Conservation (phyloP, 352 stramenopile species). For the Blastocystis sp. region DNA sequence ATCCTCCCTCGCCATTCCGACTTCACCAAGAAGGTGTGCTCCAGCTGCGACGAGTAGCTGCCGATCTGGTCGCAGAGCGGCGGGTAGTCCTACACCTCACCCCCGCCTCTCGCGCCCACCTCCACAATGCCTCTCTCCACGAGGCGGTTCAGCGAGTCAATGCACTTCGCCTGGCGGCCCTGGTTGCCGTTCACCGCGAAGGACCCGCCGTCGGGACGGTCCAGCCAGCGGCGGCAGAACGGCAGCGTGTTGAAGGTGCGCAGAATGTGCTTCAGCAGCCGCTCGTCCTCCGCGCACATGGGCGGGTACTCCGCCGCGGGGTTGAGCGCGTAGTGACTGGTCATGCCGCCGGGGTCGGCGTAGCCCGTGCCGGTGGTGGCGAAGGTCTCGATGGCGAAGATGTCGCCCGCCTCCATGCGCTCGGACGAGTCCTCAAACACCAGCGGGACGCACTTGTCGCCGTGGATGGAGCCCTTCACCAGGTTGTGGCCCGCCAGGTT, state of each 20-base stretch:
- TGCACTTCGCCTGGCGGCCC: constrained; percentile 95
- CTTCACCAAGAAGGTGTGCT: constrained; percentile 94
- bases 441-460: constrained; percentile 92
- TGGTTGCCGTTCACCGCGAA: constrained; percentile 81
- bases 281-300: constrained; percentile 80
- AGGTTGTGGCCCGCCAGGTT: constrained; percentile 99
- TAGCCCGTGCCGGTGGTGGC: constrained; percentile 77
- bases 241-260: constrained; percentile 97
- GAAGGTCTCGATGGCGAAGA: constrained; percentile 95
- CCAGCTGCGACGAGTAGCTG: constrained; percentile 97
- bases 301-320: not conserved
- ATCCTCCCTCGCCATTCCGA: constrained; percentile 66
- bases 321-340: constrained; percentile 45
- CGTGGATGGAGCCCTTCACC: constrained; percentile 90
- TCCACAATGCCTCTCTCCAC: constrained; percentile 91
- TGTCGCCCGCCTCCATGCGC: constrained; percentile 92
- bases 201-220: constrained; percentile 91
- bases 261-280: constrained; percentile 92
- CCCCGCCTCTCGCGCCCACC: not conserved
- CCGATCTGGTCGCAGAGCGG: constrained; percentile 90
- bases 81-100: constrained; percentile 80
- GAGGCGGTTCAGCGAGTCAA: constrained; percentile 92
- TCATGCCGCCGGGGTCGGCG: not conserved
- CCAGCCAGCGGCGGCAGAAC: constrained; percentile 95
- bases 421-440: constrained; percentile 76